A percentile compares a stretch with the other conserved stretches of the same genome.
phyloP scores from a whole-genome alignment of 768 basidiomycete genomes.

The Kwoniella shandongensis region DNA sequence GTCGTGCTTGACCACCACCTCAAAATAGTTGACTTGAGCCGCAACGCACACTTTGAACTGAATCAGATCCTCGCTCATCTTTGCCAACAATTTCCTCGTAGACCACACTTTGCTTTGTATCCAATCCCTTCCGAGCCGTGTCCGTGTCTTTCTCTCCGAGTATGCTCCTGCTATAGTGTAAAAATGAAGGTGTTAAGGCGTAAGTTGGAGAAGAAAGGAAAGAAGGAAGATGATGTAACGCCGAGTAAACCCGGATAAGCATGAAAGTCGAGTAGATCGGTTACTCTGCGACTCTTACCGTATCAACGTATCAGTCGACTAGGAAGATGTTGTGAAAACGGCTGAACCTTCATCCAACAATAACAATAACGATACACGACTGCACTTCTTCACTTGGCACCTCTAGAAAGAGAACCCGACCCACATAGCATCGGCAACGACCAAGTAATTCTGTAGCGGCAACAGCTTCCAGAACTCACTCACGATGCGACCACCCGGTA shows the following conservation, averaged over 20 bases:
- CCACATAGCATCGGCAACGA: too few species aligned
- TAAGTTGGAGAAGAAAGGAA: background rate
- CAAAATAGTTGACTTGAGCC: too few species aligned
- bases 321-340: background rate
- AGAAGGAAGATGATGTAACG: slow-evolving; percentile 5
- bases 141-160: too few species aligned
- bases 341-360: background rate
- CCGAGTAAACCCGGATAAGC: slow-evolving; percentile 23
- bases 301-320: background rate
- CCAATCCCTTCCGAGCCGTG: too few species aligned
- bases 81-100: background rate
- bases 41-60: slow-evolving; percentile 45
- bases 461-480: too few species aligned
- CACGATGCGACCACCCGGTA: too few species aligned
- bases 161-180: too few species aligned
- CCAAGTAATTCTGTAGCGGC: too few species aligned
- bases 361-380: background rate
- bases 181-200: slow-evolving; percentile 1
- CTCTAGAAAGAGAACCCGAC: too few species aligned
- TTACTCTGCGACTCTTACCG: slow-evolving; percentile 12
- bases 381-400: too few species aligned
- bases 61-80: slow-evolving; percentile 30
- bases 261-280: background rate
- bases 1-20: too few species aligned
- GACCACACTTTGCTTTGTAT: slow-evolving; percentile 21